Evolutionary conservation across 345 rosid species (phyloP).

Genomic region (Populus ilicifolia): DNA sequence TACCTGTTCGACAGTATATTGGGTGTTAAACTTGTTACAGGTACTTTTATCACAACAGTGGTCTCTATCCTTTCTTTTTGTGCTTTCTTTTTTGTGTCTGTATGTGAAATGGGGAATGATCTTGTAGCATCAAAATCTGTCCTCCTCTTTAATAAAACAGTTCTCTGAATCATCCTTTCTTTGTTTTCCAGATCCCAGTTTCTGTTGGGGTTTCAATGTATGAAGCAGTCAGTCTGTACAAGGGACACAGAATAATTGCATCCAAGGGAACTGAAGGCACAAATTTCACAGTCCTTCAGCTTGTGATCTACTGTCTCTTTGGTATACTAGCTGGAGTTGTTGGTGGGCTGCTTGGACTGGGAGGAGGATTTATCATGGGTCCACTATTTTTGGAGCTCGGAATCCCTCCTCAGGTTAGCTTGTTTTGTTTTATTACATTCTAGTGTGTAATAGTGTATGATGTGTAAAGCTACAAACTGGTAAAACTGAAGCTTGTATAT

Average conservation of each 20-base stretch:
- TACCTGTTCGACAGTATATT: conserved; percentile 43
- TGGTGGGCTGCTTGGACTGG: conserved; percentile 39
- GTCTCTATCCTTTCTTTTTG: neutral
- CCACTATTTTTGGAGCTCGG: conserved; percentile 43
- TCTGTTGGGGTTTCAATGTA: conserved; percentile 31
- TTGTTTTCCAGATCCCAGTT: conserved; percentile 33
- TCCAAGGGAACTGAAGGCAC: conserved; percentile 27
- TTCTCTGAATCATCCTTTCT: neutral
- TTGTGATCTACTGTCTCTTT: conserved; percentile 16
- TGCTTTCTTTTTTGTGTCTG: neutral
- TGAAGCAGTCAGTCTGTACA: conserved; percentile 34
- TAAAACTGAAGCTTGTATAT: neutral
- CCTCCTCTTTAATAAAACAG: neutral
- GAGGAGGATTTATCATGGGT: conserved; percentile 45
- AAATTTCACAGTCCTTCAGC: conserved; percentile 20
- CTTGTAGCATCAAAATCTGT: neutral
- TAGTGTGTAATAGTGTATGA: no score
- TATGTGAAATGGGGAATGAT: neutral
- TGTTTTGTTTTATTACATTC: neutral
- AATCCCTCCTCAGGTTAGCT: conserved; percentile 37
- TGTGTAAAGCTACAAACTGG: neutral
- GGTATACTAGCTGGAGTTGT: conserved; percentile 35
- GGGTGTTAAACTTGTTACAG: conserved; percentile 48
- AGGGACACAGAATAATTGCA: conserved; percentile 30
- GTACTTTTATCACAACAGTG: conserved; percentile 19